phyloP scores from a whole-genome alignment of 768 basidiomycete species.

The Suillus decipiens region DNA sequence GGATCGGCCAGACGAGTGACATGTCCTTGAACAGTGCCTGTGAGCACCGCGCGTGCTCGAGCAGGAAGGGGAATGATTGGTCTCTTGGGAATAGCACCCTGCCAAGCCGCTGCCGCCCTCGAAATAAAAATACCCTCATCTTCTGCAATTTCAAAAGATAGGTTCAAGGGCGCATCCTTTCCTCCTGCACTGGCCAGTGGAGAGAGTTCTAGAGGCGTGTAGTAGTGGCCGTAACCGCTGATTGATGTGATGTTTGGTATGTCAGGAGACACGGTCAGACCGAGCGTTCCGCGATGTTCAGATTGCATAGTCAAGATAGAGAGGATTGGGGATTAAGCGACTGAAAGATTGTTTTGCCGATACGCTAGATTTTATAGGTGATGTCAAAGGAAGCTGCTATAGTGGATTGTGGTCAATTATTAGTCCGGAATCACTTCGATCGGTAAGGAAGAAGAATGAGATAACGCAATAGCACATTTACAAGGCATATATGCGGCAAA shows the following conservation, averaged over 20 bases:
- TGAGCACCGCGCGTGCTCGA: neutral
- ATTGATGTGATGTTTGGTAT: neutral
- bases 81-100: constrained; percentile 6
- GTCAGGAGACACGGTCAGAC: neutral
- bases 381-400: constrained; percentile 2
- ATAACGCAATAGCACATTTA: constrained; percentile 8
- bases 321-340: neutral
- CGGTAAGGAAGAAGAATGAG: constrained; percentile 3
- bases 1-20: neutral
- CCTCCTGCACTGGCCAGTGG: neutral
- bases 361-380: neutral
- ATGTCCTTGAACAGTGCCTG: neutral
- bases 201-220: constrained; percentile 1
- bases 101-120: constrained; percentile 5
- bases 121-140: constrained; percentile 9
- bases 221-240: constrained; percentile 1
- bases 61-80: constrained; percentile 1
- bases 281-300: neutral
- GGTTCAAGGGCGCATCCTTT: neutral
- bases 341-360: neutral
- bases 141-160: constrained; percentile 7
- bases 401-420: neutral
- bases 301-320: neutral
- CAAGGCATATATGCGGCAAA: neutral
- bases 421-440: neutral